These are phyloP conservation scores for Brassica nigra DNA, from an alignment of 345 rosid species.

Conservation along the genomic window DNA sequence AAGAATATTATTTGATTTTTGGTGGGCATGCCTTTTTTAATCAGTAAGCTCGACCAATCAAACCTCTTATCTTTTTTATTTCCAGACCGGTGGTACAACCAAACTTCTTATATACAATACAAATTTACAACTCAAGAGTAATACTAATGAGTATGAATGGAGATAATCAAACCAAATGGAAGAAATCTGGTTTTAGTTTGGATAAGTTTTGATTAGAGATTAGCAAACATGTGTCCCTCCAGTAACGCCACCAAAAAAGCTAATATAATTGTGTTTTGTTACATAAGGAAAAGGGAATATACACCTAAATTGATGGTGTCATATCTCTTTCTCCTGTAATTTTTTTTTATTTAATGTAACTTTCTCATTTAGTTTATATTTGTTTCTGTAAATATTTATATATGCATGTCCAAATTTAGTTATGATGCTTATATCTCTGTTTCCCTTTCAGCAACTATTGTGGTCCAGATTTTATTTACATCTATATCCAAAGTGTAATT, in stretches of 20 bases:
- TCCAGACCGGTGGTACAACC: background rate
- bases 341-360: too few relatives aligned
- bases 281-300: too few relatives aligned
- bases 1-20: background rate
- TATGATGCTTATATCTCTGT: background rate
- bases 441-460: background rate
- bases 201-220: background rate
- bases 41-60: constrained; percentile 31
- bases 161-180: background rate
- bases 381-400: too few relatives aligned
- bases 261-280: too few relatives aligned
- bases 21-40: constrained; percentile 11
- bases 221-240: too few relatives aligned
- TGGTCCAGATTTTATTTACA: background rate
- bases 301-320: too few relatives aligned
- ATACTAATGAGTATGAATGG: background rate
- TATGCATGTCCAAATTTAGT: too few relatives aligned
- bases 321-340: too few relatives aligned
- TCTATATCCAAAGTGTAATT: background rate
- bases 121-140: background rate
- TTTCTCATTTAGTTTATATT: too few relatives aligned
- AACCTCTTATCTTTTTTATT: background rate
- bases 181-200: background rate
- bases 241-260: too few relatives aligned
- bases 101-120: background rate